phyloP scores from a whole-genome alignment of 75 land plant genomes.

The Chamaecyparis obtusa region DNA sequence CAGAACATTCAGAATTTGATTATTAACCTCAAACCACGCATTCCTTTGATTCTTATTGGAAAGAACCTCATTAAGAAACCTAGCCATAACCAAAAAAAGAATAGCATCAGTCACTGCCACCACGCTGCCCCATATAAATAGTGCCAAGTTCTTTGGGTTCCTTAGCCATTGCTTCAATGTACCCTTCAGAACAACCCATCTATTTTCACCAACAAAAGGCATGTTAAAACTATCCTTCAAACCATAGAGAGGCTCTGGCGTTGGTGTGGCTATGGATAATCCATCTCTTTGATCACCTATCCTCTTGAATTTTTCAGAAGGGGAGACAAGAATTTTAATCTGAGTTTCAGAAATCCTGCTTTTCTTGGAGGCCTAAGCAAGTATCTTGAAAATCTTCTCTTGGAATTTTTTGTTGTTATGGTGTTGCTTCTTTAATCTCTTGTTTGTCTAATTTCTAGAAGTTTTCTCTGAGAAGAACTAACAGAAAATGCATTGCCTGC shows the following conservation, averaged over 20 bases:
- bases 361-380: not conserved
- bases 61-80: constrained; percentile 55
- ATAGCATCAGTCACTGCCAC: constrained; percentile 65
- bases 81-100: constrained; percentile 76
- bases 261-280: constrained; percentile 41
- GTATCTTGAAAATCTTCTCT: not conserved
- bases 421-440: not conserved
- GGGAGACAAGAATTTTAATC: constrained; percentile 23
- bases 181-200: constrained; percentile 41
- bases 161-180: constrained; percentile 57
- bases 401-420: not conserved
- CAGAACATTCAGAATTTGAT: constrained; percentile 83
- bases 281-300: constrained; percentile 53
- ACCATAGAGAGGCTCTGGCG: constrained; percentile 20
- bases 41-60: constrained; percentile 58
- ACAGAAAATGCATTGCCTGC: not conserved
- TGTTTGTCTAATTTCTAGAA: not conserved
- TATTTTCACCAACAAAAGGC: constrained; percentile 52
- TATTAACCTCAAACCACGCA: constrained; percentile 75
- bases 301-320: constrained; percentile 48
- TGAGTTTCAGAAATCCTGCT: constrained; percentile 15
- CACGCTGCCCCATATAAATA: constrained; percentile 56
- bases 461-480: not conserved
- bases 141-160: constrained; percentile 69
- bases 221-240: constrained; percentile 39